These are phyloP conservation scores for Tremellales sp. DNA, from an alignment of 1,284 basidiomycete genomes.

Conservation along the genomic window DNA sequence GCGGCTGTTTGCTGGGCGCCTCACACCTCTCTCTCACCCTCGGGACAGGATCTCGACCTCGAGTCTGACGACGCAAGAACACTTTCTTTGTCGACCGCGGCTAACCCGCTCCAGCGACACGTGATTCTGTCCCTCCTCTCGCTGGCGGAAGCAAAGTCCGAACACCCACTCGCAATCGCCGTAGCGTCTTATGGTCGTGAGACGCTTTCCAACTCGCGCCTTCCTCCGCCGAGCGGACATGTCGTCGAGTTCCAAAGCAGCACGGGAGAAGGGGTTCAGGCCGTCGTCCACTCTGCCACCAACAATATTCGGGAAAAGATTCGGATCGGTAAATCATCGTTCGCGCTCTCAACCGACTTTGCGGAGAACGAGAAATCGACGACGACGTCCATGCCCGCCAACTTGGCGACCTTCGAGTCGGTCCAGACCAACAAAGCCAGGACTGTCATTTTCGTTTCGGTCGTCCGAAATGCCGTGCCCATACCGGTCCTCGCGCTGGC, in stretches of 20 bases:
- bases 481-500: constrained; percentile 67
- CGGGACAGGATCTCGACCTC: constrained; percentile 11
- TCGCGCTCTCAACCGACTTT: constrained; percentile 52
- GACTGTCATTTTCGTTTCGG: constrained; percentile 77
- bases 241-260: constrained; percentile 70
- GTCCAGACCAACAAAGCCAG: constrained; percentile 68
- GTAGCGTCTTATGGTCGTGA: constrained; percentile 77
- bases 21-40: constrained; percentile 12
- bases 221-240: constrained; percentile 52
- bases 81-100: constrained; percentile 41
- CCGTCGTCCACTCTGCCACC: constrained; percentile 56
- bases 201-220: constrained; percentile 53
- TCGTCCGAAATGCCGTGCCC: constrained; percentile 49
- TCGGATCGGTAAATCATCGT: constrained; percentile 70
- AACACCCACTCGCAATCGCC: constrained; percentile 93
- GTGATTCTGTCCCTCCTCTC: constrained; percentile 75
- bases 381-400: constrained; percentile 52
- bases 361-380: too few species aligned
- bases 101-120: constrained; percentile 52
- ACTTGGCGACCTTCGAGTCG: constrained; percentile 61
- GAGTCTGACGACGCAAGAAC: constrained; percentile 34
- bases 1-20: constrained; percentile 72
- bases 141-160: constrained; percentile 83
- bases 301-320: constrained; percentile 50
- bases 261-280: constrained; percentile 84